Base-by-base conservation (phyloP, 768 basidiomycete genomes). In the Cyclocybe cylindracea region DNA sequence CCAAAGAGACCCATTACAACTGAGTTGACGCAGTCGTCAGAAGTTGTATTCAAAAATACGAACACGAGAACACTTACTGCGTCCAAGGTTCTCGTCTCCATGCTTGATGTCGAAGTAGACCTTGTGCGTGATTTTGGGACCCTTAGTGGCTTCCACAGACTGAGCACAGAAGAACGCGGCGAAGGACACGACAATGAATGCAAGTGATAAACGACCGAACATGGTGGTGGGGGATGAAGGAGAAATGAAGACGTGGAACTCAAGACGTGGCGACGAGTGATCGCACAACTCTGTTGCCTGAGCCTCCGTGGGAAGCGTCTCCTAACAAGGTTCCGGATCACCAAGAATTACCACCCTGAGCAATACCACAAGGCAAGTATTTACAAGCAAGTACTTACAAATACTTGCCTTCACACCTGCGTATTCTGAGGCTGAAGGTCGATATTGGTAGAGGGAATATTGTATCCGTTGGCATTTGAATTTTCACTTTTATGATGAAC, bases 91-190 rank as follows among this genome's bases (percentile, higher is more conserved):
- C 70, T 89, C 77, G 70, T 89, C 94, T 29, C 96, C 96, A 71
- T 97, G 95, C 61, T 88, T 86, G 51, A 98, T 86, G 70, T 97
- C 94, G 66, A 98, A 97, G 78, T 85, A 97, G 59, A 97, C 87
- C 72, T 89, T 93, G 81, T 90, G 76, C 41, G 96, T 97, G 62
- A 98, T 86, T 72, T 79, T 86, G 10, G 96, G 96, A 11, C 89
- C 87, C 62, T 92, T 95, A 32, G 83, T 81, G 10, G 93, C 93
- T 58, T 94, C 87, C 7, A 73, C 91, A 32, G 83, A 78, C 65
- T 84, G 82, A 4, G 79, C 81, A 61, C 83, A 87, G 72, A 91
- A 85, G 62, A 90, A 73, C 0, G 88, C 84, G 8, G 80, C 82
- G 50, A 91, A 46, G 24, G 86, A 78, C 39, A 88, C 72, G 48